phyloP scores from a whole-genome alignment of 345 rosid genomes.

The Draba incana region DNA sequence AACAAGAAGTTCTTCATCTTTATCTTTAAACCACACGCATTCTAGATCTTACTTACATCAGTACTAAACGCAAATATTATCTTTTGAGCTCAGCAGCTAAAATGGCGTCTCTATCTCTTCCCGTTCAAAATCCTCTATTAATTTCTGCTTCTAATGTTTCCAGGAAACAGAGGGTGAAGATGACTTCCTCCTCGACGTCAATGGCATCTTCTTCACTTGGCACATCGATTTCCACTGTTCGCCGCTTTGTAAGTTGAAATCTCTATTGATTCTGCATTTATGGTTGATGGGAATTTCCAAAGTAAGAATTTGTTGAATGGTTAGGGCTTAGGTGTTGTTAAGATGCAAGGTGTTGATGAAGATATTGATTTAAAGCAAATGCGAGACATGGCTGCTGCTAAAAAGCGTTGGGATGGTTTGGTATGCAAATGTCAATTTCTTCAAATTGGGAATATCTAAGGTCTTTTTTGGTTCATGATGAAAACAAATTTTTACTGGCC shows the following conservation, averaged over 20 bases:
- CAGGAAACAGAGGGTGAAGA: conserved; percentile 28
- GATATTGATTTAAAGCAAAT: conserved; percentile 83
- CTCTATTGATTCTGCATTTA: conserved; percentile 19
- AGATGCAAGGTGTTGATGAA: conserved; percentile 68
- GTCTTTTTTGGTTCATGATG: too few relatives aligned
- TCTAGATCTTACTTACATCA: too few relatives aligned
- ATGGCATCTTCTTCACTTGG: conserved; percentile 20
- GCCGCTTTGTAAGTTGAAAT: conserved; percentile 41
- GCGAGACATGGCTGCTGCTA: conserved; percentile 92
- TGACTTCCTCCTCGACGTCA: conserved; percentile 9
- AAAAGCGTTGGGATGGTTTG: conserved; percentile 94
- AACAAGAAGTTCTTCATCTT: too few relatives aligned
- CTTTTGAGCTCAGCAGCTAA: conserved; percentile 1
- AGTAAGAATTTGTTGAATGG: background rate
- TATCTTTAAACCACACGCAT: too few relatives aligned
- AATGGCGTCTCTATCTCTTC: conserved; percentile 38
- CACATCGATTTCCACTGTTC: conserved; percentile 21
- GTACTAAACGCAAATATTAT: too few relatives aligned
- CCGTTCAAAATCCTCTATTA: conserved; percentile 37
- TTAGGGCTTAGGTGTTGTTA: conserved; percentile 50
- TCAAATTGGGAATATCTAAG: too few relatives aligned
- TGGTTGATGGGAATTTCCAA: conserved; percentile 26
- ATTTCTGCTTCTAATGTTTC: conserved; percentile 26
- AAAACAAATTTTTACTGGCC: background rate
- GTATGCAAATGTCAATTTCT: conserved; percentile 38